A percentile compares a stretch with the other conserved stretches of the same genome.
Evolutionary conservation across 495 filamentous ascomycete species (phyloP).

Genomic region (Penicillium chermesinum): DNA sequence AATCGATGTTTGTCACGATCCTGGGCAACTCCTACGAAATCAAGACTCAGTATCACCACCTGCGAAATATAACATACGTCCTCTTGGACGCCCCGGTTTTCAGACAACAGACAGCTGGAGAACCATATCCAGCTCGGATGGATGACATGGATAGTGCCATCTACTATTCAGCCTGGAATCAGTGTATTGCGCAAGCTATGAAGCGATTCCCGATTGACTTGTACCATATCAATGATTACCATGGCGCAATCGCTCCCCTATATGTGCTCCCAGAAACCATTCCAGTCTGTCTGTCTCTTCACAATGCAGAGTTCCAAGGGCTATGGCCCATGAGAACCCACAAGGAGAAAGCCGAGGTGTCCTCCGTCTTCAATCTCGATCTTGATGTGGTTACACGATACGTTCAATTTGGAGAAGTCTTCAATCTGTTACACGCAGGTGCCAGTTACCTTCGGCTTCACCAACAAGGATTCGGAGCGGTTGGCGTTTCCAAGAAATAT

Average conservation of each 20-base stretch:
- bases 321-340: conserved; percentile 69
- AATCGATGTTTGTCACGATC: conserved; percentile 62
- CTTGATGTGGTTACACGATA: conserved; percentile 37
- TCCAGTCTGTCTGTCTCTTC: conserved; percentile 47
- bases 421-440: conserved; percentile 67
- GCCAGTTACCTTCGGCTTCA: conserved; percentile 70
- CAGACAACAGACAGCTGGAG: conserved; percentile 59
- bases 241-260: conserved; percentile 66
- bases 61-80: conserved; percentile 68
- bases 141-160: conserved; percentile 69
- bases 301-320: conserved; percentile 71
- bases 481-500: conserved; percentile 71
- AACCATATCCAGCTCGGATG: conserved; percentile 70
- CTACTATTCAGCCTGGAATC: conserved; percentile 72
- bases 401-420: conserved; percentile 61
- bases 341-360: conserved; percentile 63
- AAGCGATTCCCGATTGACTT: conserved; percentile 59
- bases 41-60: conserved; percentile 58
- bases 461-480: conserved; percentile 70
- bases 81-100: conserved; percentile 67
- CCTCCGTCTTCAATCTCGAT: conserved; percentile 62
- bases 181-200: conserved; percentile 61
- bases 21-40: conserved; percentile 61
- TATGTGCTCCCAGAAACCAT: conserved; percentile 60
- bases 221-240: conserved; percentile 81